Conservation (phyloP, 2,329 filamentous ascomycete species). For the Niveomyces coronatus region DNA sequence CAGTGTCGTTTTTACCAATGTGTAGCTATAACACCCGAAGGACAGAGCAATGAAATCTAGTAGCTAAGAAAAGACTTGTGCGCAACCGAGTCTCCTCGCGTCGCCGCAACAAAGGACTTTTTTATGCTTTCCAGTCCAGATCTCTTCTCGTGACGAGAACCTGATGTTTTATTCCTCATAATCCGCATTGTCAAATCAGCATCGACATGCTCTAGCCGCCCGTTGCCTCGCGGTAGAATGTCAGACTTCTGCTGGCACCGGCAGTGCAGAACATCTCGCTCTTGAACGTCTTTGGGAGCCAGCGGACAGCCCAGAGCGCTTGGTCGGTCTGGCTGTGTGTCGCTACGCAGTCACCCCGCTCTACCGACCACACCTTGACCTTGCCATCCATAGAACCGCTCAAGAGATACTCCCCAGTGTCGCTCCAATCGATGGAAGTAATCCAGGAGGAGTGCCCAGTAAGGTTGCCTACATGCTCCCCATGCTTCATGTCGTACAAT, state of each 20-base stretch:
- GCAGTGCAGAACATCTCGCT: constrained; percentile 68
- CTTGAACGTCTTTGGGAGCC: constrained; percentile 63
- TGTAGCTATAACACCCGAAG: too few species aligned
- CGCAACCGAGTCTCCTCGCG: too few species aligned
- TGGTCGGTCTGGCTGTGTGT: constrained; percentile 89
- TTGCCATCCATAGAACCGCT: constrained; percentile 88
- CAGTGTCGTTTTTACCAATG: too few species aligned
- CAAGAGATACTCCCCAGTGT: constrained; percentile 82
- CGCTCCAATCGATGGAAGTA: constrained; percentile 83
- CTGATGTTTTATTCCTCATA: too few species aligned
- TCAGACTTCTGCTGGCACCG: constrained; percentile 64
- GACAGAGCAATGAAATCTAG: neutral
- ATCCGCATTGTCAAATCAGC: too few species aligned
- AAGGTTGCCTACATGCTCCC: constrained; percentile 84
- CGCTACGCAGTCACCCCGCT: constrained; percentile 73
- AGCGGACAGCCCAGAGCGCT: constrained; percentile 72
- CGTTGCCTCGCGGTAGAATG: constrained; percentile 78
- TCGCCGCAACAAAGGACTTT: too few species aligned
- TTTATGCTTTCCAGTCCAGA: too few species aligned
- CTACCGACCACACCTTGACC: constrained; percentile 91
- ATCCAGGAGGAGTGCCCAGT: constrained; percentile 77
- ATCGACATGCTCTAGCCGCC: constrained; percentile 35
- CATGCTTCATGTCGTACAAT: constrained; percentile 83
- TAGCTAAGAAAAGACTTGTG: too few species aligned
- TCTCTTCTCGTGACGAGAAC: too few species aligned